Evolutionary conservation across 192 early-diverging fungal species (phyloP), one percentile per base, ranked within the genome.

Genomic region (Cetraspora pellucida): DNA sequence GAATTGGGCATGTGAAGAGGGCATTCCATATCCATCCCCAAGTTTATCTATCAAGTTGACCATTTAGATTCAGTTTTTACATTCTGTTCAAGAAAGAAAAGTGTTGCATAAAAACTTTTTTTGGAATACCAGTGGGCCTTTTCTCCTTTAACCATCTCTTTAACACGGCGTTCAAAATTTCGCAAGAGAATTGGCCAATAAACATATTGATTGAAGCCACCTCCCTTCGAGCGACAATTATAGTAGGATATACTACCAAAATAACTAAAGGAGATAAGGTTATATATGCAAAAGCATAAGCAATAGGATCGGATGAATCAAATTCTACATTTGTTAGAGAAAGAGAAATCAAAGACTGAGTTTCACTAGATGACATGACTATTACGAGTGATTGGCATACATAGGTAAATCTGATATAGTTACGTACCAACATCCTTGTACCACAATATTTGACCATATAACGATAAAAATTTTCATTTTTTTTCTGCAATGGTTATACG

Each of bases 11-110:
- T 95, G 94, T 43, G 86, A 89, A 10, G 90, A 92, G 10, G 94
- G 94, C 94, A 95, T 95, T 6, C 93, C 94, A 79, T 95, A 94
- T 9, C 91, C 92, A 16, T 82, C 81, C 2, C 91, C 90, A 31
- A 93, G 80, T 75, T 90, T 88, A 43, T 81, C 92, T 93, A 82
- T 17, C 37, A 7, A 37, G 37, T 37, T 37, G 37, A 37, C 7
- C 37, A 37, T 37, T 37, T 37, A 37, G 3, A 37, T 37, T 37
- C 37, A 37, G 37, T 37, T 37, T 37, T 37, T 37, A 7, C 37
- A 37, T 37, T 37, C 7, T 6, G 7, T 37, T 37, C 37, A 37
- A 37, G 37, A 7, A 37, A 37, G 47, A 19, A 54, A 54, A 54
- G 10, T 54, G 19, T 54, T 54, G 2, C 13, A 54, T 54, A 54